These are phyloP conservation scores for Rosa chinensis DNA, from an alignment of 306 rosid species.

Conservation along the genomic window DNA sequence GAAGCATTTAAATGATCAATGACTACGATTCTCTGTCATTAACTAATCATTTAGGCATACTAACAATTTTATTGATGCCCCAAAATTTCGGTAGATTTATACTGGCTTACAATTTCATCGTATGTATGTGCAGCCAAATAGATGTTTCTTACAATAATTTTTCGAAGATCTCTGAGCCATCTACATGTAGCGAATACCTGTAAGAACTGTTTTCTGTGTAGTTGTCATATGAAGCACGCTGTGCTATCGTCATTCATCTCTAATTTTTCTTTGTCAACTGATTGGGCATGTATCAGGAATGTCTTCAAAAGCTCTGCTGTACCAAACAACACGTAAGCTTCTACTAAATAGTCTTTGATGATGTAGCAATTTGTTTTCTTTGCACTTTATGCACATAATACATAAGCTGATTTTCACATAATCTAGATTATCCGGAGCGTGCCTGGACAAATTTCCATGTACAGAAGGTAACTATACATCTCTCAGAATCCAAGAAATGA, in stretches of 20 bases:
- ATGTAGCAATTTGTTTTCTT: neutral
- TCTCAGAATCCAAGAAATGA: neutral
- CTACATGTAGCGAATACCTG: neutral
- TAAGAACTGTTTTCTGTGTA: neutral
- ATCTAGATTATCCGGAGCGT: conserved; percentile 4
- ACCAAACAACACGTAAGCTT: conserved; percentile 23
- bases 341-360: neutral
- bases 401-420: neutral
- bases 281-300: conserved; percentile 20
- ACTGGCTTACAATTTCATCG: neutral
- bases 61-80: neutral
- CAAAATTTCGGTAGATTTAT: neutral
- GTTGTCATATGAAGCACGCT: neutral
- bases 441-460: conserved; percentile 11
- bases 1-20: too few species aligned
- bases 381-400: neutral
- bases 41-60: too few species aligned
- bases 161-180: neutral
- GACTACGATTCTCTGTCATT: too few species aligned
- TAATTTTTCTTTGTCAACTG: neutral
- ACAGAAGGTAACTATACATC: conserved; percentile 22
- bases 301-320: conserved; percentile 16
- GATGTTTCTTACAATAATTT: conserved; percentile 21
- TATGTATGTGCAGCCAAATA: conserved; percentile 8
- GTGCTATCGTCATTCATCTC: neutral